A percentile compares a stretch with the other conserved stretches of the same genome.
phyloP scores from a whole-genome alignment of 2,329 filamentous ascomycete genomes.

The Penicillium sp. region DNA sequence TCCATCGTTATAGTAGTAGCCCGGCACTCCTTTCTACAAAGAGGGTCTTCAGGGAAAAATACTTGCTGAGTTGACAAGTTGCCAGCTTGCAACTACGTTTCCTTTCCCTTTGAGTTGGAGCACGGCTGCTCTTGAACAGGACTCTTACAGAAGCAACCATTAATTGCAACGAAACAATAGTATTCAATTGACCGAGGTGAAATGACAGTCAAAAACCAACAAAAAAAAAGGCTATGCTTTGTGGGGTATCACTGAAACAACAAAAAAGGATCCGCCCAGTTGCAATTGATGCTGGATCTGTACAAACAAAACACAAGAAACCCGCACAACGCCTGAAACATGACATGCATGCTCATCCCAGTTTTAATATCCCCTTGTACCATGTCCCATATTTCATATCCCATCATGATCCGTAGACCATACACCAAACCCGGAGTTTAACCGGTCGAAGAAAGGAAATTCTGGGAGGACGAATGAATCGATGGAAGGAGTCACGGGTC shows the following conservation, averaged over 20 bases:
- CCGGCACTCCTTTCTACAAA: not conserved
- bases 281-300: not conserved
- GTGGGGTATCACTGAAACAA: constrained; percentile 5
- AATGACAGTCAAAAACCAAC: not conserved
- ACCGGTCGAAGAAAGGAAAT: not conserved
- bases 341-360: not conserved
- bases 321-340: not conserved
- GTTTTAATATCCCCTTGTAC: constrained; percentile 5
- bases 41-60: not conserved
- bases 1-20: not conserved
- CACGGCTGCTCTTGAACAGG: not conserved
- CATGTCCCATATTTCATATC: not conserved
- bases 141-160: not conserved
- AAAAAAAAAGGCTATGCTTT: not conserved
- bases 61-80: not conserved
- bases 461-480: not conserved
- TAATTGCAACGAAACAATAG: not conserved
- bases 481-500: not conserved
- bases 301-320: not conserved
- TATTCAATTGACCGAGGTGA: not conserved
- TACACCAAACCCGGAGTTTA: not conserved
- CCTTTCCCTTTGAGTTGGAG: not conserved
- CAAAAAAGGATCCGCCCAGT: not conserved
- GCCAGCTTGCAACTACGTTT: not conserved
- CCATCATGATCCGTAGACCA: not conserved